A percentile compares a stretch with the other conserved stretches of the same genome.
Evolutionary conservation across 345 rosid genomes (phyloP).

Genomic region (Fremontodendron californicum): DNA sequence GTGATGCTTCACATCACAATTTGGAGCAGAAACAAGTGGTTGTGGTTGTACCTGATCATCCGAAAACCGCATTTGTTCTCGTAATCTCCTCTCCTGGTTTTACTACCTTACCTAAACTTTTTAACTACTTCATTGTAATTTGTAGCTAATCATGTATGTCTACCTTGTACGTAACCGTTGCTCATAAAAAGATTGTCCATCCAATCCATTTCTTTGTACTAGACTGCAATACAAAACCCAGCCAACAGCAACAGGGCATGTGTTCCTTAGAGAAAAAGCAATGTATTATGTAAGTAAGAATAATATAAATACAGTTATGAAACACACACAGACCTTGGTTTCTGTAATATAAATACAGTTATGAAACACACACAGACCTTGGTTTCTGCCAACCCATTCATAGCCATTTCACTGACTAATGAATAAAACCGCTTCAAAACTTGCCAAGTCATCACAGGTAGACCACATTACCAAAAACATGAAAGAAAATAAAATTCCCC

Average conservation of each 20-base stretch:
- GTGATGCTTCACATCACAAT: background rate
- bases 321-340: slow-evolving; percentile 37
- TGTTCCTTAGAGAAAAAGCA: background rate
- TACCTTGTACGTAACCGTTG: slow-evolving; percentile 57
- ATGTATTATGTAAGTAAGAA: background rate
- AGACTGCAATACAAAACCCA: slow-evolving; percentile 36
- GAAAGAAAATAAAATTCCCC: background rate
- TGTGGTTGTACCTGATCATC: slow-evolving; percentile 72
- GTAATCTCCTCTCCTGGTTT: slow-evolving; percentile 34
- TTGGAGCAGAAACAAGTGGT: slow-evolving; percentile 12
- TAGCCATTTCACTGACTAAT: slow-evolving; percentile 55
- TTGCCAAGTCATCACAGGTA: slow-evolving; percentile 57
- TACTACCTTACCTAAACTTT: slow-evolving; percentile 48
- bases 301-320: background rate
- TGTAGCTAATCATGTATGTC: slow-evolving; percentile 39
- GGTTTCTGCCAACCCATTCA: slow-evolving; percentile 57
- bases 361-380: slow-evolving; percentile 30
- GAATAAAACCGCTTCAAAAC: slow-evolving; percentile 56
- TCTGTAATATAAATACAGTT: background rate
- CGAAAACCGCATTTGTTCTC: slow-evolving; percentile 54
- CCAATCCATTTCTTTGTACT: slow-evolving; percentile 46
- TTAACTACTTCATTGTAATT: slow-evolving; percentile 50
- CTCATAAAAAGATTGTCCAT: slow-evolving; percentile 66
- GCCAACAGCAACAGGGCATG: slow-evolving; percentile 9
- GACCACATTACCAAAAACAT: slow-evolving; percentile 44